Percentiles rank a stretch among this genome's conserved stretches.
phyloP scores from a whole-genome alignment of 1,284 basidiomycete species.

The Fomitiporia mediterranea region DNA sequence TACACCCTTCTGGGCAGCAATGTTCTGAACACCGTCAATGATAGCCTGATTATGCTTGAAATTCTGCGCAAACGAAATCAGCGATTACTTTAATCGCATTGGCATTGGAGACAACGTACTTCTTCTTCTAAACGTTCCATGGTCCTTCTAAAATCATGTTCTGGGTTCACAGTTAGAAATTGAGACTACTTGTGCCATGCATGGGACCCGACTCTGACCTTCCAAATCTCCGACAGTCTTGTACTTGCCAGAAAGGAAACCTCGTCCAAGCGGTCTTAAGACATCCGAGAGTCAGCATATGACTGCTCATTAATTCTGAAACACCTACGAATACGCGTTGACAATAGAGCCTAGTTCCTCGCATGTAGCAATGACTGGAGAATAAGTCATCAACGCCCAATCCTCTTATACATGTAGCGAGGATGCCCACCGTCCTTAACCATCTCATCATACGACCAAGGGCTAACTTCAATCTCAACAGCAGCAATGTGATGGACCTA shows the following conservation, averaged over 20 bases:
- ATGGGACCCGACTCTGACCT: constrained; percentile 27
- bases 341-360: constrained; percentile 47
- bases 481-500: constrained; percentile 30
- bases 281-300: neutral
- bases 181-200: constrained; percentile 21
- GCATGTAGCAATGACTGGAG: constrained; percentile 35
- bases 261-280: constrained; percentile 54
- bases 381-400: neutral
- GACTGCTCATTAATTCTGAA: neutral
- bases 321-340: constrained; percentile 45
- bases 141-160: constrained; percentile 25
- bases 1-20: constrained; percentile 43
- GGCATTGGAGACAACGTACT: constrained; percentile 23
- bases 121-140: constrained; percentile 22
- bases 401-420: neutral
- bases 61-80: constrained; percentile 25
- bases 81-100: too few species aligned
- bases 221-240: constrained; percentile 45
- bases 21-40: constrained; percentile 39
- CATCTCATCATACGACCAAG: constrained; percentile 45
- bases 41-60: constrained; percentile 50
- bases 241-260: constrained; percentile 51
- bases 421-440: constrained; percentile 32
- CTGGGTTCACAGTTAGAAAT: constrained; percentile 28
- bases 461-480: constrained; percentile 51